Percentiles rank a stretch among this genome's conserved stretches.
These are phyloP conservation scores for Lactarius hatsudake DNA, from an alignment of 768 basidiomycete genomes.

Conservation along the genomic window DNA sequence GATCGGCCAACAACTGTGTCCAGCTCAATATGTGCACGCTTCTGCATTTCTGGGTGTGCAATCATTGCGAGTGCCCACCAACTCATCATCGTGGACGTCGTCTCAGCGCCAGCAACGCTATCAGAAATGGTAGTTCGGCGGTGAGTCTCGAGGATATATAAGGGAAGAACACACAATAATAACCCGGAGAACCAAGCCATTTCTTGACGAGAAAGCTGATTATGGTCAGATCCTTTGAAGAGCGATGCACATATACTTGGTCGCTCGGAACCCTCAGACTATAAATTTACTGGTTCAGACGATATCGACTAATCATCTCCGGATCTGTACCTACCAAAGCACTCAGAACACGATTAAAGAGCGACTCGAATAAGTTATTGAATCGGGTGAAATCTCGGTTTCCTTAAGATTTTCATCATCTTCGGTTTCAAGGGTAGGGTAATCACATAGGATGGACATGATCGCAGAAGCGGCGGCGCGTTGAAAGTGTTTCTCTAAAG, in stretches of 20 bases:
- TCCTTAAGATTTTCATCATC: not conserved
- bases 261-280: not conserved
- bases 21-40: too few relatives aligned
- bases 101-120: too few relatives aligned
- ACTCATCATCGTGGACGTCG: too few relatives aligned
- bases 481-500: not conserved
- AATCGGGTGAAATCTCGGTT: not conserved
- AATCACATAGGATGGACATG: not conserved
- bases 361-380: not conserved
- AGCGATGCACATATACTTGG: not conserved
- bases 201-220: not conserved
- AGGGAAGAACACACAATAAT: not conserved
- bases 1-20: too few relatives aligned
- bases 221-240: not conserved
- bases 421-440: not conserved
- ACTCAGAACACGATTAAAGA: not conserved
- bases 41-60: too few relatives aligned
- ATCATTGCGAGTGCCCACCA: too few relatives aligned
- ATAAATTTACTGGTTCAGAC: not conserved
- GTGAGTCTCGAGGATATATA: not conserved
- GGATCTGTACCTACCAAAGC: not conserved
- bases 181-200: not conserved
- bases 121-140: too few relatives aligned
- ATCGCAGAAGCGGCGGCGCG: not conserved
- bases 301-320: not conserved